A percentile compares a stretch with the other conserved stretches of the same genome.
These are phyloP conservation scores for Rhodotorula sp. DNA, from an alignment of 1,284 basidiomycete species.

Conservation along the genomic window DNA sequence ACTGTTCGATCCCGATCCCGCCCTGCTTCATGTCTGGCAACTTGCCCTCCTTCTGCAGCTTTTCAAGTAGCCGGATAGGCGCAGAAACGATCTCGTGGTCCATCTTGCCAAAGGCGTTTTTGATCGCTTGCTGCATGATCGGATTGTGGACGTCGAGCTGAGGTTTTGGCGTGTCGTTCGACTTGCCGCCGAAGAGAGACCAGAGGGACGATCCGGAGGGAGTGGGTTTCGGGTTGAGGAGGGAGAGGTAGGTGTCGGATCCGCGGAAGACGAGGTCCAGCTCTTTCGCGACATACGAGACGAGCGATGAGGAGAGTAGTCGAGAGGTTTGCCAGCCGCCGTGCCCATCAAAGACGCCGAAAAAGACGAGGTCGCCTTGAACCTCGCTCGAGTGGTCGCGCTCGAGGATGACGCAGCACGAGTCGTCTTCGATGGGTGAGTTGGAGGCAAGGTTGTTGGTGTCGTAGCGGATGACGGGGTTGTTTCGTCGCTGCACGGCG, in stretches of 20 bases:
- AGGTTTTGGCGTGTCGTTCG: conserved; percentile 40
- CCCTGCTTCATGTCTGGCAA: conserved; percentile 10
- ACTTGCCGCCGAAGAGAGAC: conserved; percentile 16
- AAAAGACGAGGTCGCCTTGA: conserved; percentile 38
- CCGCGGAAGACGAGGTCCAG: conserved; percentile 52
- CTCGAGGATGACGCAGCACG: conserved; percentile 67
- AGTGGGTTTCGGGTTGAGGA: conserved; percentile 35
- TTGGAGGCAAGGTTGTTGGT: conserved; percentile 79
- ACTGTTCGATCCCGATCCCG: conserved; percentile 26
- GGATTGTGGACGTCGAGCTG: conserved; percentile 60
- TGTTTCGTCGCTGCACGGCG: conserved; percentile 50
- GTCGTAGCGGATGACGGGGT: conserved; percentile 61
- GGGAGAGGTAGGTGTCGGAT: conserved; percentile 23
- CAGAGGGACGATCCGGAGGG: conserved; percentile 37
- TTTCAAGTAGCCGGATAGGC: conserved; percentile 68
- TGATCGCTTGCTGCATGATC: conserved; percentile 67
- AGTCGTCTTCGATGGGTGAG: conserved; percentile 84
- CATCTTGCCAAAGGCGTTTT: conserved; percentile 71
- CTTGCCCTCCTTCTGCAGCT: conserved; percentile 40
- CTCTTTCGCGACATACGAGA: conserved; percentile 80
- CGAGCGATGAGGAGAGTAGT: conserved; percentile 77
- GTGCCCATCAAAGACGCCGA: conserved; percentile 68
- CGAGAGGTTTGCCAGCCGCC: conserved; percentile 78
- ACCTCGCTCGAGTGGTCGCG: conserved; percentile 46
- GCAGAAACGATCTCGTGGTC: conserved; percentile 73